phyloP scores from a whole-genome alignment of 306 rosid genomes.

The Myrica gale region DNA sequence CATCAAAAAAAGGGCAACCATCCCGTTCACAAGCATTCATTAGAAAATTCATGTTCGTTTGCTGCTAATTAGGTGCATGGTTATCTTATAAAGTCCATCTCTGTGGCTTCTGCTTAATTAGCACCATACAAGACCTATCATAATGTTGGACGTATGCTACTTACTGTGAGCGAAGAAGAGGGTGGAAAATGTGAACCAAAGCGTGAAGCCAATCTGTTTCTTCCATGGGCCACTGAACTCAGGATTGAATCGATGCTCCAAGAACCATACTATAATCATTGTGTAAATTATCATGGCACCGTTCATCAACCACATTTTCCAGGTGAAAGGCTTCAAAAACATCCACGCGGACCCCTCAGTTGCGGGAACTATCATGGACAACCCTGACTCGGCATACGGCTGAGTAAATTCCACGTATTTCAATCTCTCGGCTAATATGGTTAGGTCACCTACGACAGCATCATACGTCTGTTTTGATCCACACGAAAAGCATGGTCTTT shows the following conservation, averaged over 20 bases:
- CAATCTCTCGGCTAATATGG: slow-evolving; percentile 47
- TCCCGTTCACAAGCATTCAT: background rate
- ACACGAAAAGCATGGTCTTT: slow-evolving; percentile 13
- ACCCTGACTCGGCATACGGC: slow-evolving; percentile 64
- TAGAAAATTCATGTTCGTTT: background rate
- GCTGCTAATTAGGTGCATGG: background rate
- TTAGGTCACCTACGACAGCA: slow-evolving; percentile 61
- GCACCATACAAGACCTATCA: background rate
- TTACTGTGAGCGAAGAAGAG: slow-evolving; percentile 77
- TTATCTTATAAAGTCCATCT: background rate
- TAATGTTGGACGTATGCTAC: slow-evolving; percentile 15
- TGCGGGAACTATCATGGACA: slow-evolving; percentile 54
- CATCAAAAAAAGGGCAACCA: background rate
- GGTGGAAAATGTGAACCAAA: slow-evolving; percentile 66
- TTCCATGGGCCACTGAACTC: slow-evolving; percentile 55
- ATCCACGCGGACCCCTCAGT: slow-evolving; percentile 47
- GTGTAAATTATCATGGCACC: slow-evolving; percentile 49
- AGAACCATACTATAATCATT: slow-evolving; percentile 51
- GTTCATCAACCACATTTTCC: slow-evolving; percentile 59
- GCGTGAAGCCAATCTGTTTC: slow-evolving; percentile 51
- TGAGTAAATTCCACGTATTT: slow-evolving; percentile 58
- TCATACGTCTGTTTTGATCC: slow-evolving; percentile 47
- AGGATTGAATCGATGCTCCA: slow-evolving; percentile 50
- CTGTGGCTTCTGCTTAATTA: background rate
- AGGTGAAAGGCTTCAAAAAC: slow-evolving; percentile 65